Percentiles rank a stretch among this genome's conserved stretches.
Conservation (phyloP, 2,329 filamentous ascomycete genomes). For the Teratosphaeriaceae sp. region DNA sequence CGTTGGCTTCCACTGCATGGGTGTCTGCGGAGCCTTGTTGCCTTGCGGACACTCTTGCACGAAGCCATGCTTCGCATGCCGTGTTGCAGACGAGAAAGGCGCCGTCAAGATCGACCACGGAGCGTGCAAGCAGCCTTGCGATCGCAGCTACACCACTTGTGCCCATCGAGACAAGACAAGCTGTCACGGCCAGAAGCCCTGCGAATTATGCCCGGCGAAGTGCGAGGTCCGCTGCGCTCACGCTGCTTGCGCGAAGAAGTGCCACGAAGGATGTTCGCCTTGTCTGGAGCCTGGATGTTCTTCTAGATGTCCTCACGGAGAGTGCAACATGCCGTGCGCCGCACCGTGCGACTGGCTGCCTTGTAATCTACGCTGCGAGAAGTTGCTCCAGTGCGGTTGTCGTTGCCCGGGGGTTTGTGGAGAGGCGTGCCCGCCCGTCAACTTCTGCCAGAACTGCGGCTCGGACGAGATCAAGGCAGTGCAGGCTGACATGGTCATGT, state of each 20-base stretch:
- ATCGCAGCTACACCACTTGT: constrained; percentile 48
- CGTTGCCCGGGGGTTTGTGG: constrained; percentile 60
- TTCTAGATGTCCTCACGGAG: constrained; percentile 49
- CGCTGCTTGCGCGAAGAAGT: constrained; percentile 49
- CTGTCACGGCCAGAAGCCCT: constrained; percentile 49
- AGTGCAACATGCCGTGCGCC: constrained; percentile 52
- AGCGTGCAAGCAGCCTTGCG: constrained; percentile 44
- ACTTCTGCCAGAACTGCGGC: constrained; percentile 54
- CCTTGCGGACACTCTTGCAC: constrained; percentile 60
- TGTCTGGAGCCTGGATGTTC: constrained; percentile 51
- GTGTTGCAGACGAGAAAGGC: constrained; percentile 25
- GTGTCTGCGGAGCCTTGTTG: constrained; percentile 40
- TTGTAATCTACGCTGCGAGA: constrained; percentile 52
- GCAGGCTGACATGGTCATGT: constrained; percentile 52
- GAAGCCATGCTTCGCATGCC: constrained; percentile 46
- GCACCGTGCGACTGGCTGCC: constrained; percentile 62
- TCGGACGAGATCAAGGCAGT: constrained; percentile 37
- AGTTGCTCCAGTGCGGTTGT: constrained; percentile 52
- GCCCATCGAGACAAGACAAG: constrained; percentile 45
- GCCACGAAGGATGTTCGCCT: constrained; percentile 54
- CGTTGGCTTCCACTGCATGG: constrained; percentile 41
- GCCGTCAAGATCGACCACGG: constrained; percentile 38
- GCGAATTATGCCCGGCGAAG: constrained; percentile 40
- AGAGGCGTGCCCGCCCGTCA: constrained; percentile 49
- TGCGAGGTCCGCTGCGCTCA: constrained; percentile 55